phyloP scores from a whole-genome alignment of 352 stramenopile species.

The Globisporangium rhizosaccharum region DNA sequence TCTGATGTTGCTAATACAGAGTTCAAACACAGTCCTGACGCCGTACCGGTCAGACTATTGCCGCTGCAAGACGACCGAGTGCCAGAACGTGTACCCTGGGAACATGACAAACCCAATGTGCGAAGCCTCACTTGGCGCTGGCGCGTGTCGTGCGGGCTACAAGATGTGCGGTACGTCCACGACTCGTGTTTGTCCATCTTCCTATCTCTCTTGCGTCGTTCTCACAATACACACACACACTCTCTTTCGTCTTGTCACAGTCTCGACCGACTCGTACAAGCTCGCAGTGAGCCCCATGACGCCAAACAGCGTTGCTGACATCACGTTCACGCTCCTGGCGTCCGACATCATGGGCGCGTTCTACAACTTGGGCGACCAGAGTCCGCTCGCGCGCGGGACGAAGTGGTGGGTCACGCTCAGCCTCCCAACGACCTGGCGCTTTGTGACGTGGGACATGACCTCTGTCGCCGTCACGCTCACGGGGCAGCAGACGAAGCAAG shows the following conservation, averaged over 20 bases:
- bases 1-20: not conserved
- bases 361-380: conserved; percentile 55
- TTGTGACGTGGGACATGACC: conserved; percentile 63
- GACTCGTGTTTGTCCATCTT: not conserved
- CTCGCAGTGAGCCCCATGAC: conserved; percentile 45
- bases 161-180: conserved; percentile 34
- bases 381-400: conserved; percentile 32
- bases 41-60: conserved; percentile 66
- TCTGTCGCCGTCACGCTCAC: conserved; percentile 40
- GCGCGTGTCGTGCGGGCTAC: conserved; percentile 53
- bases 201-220: not conserved
- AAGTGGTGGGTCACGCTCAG: conserved; percentile 77
- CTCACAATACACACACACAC: not conserved
- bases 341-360: conserved; percentile 67
- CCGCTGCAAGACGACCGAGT: conserved; percentile 59
- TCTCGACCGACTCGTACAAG: conserved; percentile 75
- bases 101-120: conserved; percentile 36
- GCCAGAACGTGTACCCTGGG: conserved; percentile 61
- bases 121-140: conserved; percentile 34
- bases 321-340: conserved; percentile 66
- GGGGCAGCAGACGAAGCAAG: conserved; percentile 14
- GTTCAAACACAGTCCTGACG: conserved; percentile 3
- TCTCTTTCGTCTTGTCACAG: conserved; percentile 9
- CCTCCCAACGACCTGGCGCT: conserved; percentile 57
- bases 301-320: conserved; percentile 57